These are phyloP conservation scores for Herpetospermum pedunculosum DNA, from an alignment of 306 rosid genomes.

Conservation along the genomic window DNA sequence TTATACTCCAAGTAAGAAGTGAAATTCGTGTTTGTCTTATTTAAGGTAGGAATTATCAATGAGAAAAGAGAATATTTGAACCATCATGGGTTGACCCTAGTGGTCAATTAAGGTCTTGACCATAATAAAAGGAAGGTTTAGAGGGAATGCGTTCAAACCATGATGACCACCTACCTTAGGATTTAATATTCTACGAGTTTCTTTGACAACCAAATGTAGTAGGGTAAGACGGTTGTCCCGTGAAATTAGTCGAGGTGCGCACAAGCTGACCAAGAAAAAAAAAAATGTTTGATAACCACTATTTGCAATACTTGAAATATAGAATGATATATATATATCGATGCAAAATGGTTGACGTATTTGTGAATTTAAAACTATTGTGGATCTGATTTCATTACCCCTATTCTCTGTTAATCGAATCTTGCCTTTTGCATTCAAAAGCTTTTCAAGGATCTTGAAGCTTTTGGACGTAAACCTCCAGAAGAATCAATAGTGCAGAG, in stretches of 20 bases:
- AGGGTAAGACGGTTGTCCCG: too few relatives aligned
- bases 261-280: too few relatives aligned
- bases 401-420: not conserved
- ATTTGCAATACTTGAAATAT: not conserved
- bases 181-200: too few relatives aligned
- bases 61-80: not conserved
- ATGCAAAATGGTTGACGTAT: not conserved
- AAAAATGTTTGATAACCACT: not conserved
- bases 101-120: too few relatives aligned
- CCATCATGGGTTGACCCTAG: too few relatives aligned
- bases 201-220: too few relatives aligned
- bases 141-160: too few relatives aligned
- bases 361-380: not conserved
- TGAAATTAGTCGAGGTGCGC: too few relatives aligned
- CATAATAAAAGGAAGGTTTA: too few relatives aligned
- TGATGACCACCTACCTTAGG: too few relatives aligned
- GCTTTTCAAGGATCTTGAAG: slow-evolving; percentile 88
- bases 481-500: slow-evolving; percentile 55
- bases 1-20: not conserved
- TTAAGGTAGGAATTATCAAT: not conserved
- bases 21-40: not conserved
- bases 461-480: slow-evolving; percentile 79
- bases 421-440: slow-evolving; percentile 15
- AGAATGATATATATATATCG: not conserved
- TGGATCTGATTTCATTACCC: not conserved